Evolutionary conservation across 345 rosid species (phyloP).

Genomic region (Noccaea bulbosa): DNA sequence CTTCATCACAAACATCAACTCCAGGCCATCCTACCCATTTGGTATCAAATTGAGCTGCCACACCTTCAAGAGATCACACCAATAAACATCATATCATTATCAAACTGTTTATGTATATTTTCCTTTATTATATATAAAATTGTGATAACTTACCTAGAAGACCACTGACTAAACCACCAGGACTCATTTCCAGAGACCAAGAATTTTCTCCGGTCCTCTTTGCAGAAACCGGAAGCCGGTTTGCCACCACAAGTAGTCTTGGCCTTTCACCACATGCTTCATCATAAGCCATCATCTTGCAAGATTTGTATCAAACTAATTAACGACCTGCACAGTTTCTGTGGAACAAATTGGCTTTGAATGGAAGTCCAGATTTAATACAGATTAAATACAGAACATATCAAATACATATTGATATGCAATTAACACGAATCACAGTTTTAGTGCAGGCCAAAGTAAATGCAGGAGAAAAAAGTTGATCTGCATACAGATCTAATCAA

Average conservation of each 20-base stretch:
- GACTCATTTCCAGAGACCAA: conserved; percentile 89
- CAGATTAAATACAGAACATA: no score
- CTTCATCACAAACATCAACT: conserved; percentile 81
- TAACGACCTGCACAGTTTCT: not conserved
- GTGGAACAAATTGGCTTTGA: not conserved
- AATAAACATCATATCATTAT: conserved; percentile 13
- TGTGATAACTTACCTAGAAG: conserved; percentile 66
- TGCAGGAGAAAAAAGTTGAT: no score
- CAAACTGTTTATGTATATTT: not conserved
- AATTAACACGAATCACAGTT: no score
- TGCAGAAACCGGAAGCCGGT: conserved; percentile 87
- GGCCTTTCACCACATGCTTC: conserved; percentile 19
- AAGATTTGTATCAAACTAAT: not conserved
- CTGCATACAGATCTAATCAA: no score
- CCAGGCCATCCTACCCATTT: conserved; percentile 99
- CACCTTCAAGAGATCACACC: conserved; percentile 53
- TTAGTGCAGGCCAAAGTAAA: no score
- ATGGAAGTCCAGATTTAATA: no score
- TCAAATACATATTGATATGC: no score
- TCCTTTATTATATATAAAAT: not conserved
- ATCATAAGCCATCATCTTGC: conserved; percentile 4
- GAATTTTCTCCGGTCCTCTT: conserved; percentile 77
- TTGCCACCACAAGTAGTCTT: conserved; percentile 87
- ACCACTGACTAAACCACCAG: conserved; percentile 87
- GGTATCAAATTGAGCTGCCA: conserved; percentile 75